Percentiles rank a stretch among this genome's conserved stretches.
Conservation (phyloP, 805 yeast genomes). For the Ogataea henricii region DNA sequence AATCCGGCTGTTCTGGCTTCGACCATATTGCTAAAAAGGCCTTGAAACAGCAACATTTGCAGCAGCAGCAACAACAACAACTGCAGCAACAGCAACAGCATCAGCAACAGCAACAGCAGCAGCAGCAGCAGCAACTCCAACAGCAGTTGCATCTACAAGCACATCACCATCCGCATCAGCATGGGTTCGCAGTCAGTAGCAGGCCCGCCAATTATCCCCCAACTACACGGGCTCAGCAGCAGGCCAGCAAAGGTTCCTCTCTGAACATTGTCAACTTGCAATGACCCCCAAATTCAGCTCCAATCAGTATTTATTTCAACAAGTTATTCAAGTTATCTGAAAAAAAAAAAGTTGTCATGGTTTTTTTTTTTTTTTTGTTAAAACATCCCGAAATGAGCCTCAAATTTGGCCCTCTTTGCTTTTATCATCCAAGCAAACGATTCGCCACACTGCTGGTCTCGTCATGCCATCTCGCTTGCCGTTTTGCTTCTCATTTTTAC, state of each 20-base stretch:
- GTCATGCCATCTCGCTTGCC: too few relatives aligned
- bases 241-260: constrained; percentile 19
- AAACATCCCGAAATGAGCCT: too few relatives aligned
- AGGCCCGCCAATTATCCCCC: constrained; percentile 24
- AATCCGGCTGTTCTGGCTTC: constrained; percentile 18
- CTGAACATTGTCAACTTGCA: constrained; percentile 27
- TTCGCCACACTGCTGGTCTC: too few relatives aligned
- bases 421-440: too few relatives aligned
- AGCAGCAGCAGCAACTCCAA: background rate
- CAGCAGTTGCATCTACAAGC: constrained; percentile 5
- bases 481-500: background rate
- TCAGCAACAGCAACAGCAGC: constrained; percentile 12
- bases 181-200: constrained; percentile 10
- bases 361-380: too few relatives aligned
- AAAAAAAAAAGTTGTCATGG: too few relatives aligned
- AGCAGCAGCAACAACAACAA: constrained; percentile 1
- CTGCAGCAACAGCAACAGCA: constrained; percentile 11
- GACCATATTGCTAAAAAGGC: constrained; percentile 6
- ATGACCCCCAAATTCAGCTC: too few relatives aligned
- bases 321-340: too few relatives aligned
- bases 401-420: too few relatives aligned
- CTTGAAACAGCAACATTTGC: too few relatives aligned
- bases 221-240: constrained; percentile 36
- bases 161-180: constrained; percentile 12
- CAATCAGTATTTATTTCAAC: too few relatives aligned